Evolutionary conservation across 441 rosid genomes (phyloP), one percentile per base, ranked within the genome.

Genomic region (Erysimum pusillum): DNA sequence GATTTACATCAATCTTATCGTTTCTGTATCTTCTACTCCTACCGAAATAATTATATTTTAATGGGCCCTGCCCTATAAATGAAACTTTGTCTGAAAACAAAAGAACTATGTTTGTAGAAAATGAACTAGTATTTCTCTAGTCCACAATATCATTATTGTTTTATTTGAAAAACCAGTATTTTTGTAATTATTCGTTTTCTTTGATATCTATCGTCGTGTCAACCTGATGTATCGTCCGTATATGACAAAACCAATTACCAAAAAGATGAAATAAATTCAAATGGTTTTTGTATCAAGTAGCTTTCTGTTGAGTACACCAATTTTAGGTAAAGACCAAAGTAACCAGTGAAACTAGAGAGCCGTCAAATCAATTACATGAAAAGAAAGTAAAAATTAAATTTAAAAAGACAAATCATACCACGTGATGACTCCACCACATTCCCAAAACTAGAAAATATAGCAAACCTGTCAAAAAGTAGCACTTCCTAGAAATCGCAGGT

Each of bases 251-350:
- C 1, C 63, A 66, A 42, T 72, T 65, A 77, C 73, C 73, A 51
- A 72, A 72, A 59, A 9, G 13, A 51, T 71, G 62, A 71, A 31
- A 77, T 18, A 61, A 75, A 15, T 49, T 75, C 39, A 51, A 59
- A 56, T 66, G 48, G 57, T 59, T 66, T 72, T 38, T 44, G n/a
- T n/a, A 51, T 38, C 41, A 57, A 71, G 46, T 64, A 70, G 71
- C 66, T 77, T 65, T 64, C 73, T 58, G 48, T n/a, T 65, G 67
- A 53, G 73, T 65, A 71, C 67, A 65, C 81, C 77, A 49, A 57
- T 44, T 71, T 66, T 15, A 71, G 73, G 69, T 66, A 77, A 77
- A 73, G 58, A 71, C 65, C 73, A 77, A 77, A 77, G 63, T 64
- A 49, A 70, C 67, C 64, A 70, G 70, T 56, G 64, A 35, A 63